Evolutionary conservation across 129 eudicot species (phyloP).

Genomic region (Escallonia herrerae): DNA sequence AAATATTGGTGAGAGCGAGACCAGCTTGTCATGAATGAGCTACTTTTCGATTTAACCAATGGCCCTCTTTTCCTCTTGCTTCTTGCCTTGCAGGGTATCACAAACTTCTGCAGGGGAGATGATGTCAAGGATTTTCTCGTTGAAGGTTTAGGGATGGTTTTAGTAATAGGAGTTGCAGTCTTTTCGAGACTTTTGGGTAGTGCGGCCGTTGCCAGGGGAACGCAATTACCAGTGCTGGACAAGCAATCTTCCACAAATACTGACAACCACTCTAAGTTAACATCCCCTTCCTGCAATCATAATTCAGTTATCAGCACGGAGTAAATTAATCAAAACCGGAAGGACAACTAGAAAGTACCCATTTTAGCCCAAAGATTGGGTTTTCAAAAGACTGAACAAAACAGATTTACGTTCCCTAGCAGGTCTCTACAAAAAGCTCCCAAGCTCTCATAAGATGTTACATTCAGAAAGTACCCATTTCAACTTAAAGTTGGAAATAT

Average conservation of each 20-base stretch:
- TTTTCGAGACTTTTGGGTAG: conserved; percentile 7
- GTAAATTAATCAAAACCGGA: not conserved
- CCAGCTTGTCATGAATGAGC: conserved; percentile 19
- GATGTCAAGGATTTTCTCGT: not conserved
- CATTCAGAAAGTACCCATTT: not conserved
- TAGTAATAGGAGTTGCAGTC: conserved; percentile 1
- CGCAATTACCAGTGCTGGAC: conserved; percentile 37
- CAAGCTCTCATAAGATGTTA: not conserved
- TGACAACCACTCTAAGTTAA: conserved; percentile 55
- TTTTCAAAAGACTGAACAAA: not conserved
- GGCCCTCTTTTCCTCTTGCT: conserved; percentile 35
- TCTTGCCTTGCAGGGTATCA: conserved; percentile 42
- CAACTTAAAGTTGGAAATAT: too few relatives aligned
- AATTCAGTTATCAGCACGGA: not conserved
- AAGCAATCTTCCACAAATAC: conserved; percentile 56
- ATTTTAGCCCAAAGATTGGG: not conserved
- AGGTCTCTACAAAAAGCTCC: not conserved
- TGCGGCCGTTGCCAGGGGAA: conserved; percentile 15
- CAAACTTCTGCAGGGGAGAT: conserved; percentile 14
- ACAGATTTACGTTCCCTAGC: too few relatives aligned
- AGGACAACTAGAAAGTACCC: not conserved
- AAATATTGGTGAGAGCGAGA: not conserved
- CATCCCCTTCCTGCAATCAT: conserved; percentile 16
- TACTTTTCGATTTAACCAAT: conserved; percentile 4
- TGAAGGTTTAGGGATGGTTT: conserved; percentile 11